Evolutionary conservation across 371 early-diverging fungal genomes (phyloP), one percentile per base, ranked within the genome.

Genomic region (Mucor saturninus): DNA sequence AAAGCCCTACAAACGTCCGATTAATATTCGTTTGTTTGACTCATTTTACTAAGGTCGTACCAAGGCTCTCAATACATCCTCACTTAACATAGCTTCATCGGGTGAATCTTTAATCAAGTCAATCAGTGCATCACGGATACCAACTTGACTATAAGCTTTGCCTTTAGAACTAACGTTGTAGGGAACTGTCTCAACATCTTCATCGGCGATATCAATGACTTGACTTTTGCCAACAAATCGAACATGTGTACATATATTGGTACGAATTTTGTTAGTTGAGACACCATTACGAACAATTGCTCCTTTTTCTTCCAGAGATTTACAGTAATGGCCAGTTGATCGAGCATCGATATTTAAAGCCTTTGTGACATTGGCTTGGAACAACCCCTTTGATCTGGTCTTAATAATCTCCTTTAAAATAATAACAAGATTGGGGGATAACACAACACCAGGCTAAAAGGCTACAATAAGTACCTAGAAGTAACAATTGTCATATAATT

Each of bases 301-400:
- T 1, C 77, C 75, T 28, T 63, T 67, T n/a, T 75, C 64, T 29
- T 74, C 77, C 39, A 80, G 29, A 4, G 64, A 43, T 56, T 76
- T 76, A 4, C 65, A 69, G 60, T 76, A 76, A 54, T 76, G 77
- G 2, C 80, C 80, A n/a, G 80, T 67, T 2, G 80, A 76, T 15
- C 80, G 66, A 56, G 65, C 30, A 50, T 80, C 80, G 11, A 75
- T n/a, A 6, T 54, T 59, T 4, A 67, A 56, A 0, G 54, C 5
- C 39, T 65, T 73, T 1, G 80, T 76, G 3, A 80, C 37, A 7
- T 50, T 54, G 14, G 70, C 70, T 59, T 80, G 80, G 11, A 73
- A 65, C 28, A 75, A 46, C 28, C 80, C 80, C 7, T 59, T 40
- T 9, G 65, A 39, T 40, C 72, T 56, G 0, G 69, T 39, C 7